Percentiles rank a stretch among this genome's conserved stretches.
These are phyloP conservation scores for Earliella scabrosa DNA, from an alignment of 1,284 basidiomycete genomes.

Conservation along the genomic window DNA sequence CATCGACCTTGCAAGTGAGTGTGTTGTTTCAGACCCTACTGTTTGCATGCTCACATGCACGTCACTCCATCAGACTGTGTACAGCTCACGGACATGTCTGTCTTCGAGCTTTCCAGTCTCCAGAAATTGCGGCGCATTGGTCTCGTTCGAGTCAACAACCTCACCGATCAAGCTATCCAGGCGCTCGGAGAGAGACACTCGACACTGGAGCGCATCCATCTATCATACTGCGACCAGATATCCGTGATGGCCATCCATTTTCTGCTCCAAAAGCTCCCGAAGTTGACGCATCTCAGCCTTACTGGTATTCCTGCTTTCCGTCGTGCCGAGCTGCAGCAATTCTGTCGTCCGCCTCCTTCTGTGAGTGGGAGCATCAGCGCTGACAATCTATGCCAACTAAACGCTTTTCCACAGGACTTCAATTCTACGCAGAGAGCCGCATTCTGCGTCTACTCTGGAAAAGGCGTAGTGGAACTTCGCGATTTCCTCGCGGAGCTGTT, in stretches of 20 bases:
- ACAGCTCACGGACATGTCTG: conserved; percentile 90
- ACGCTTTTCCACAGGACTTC: conserved; percentile 70
- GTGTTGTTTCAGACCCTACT: neutral
- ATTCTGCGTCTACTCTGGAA: conserved; percentile 97
- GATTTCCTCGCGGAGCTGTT: conserved; percentile 77
- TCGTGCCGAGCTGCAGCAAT: conserved; percentile 84
- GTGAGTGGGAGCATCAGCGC: conserved; percentile 57
- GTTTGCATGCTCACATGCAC: neutral
- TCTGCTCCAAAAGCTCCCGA: conserved; percentile 85
- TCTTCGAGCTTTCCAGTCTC: conserved; percentile 88
- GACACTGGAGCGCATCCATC: conserved; percentile 93
- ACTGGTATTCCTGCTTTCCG: conserved; percentile 96
- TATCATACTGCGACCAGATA: conserved; percentile 98
- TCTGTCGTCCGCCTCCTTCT: conserved; percentile 87
- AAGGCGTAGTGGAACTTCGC: conserved; percentile 86
- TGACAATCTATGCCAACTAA: neutral
- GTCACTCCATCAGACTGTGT: conserved; percentile 68
- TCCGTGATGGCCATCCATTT: conserved; percentile 91
- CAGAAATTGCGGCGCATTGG: conserved; percentile 95
- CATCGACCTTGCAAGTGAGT: conserved; percentile 94
- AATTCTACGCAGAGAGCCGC: conserved; percentile 89
- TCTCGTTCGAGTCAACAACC: conserved; percentile 89
- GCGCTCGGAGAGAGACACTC: conserved; percentile 81
- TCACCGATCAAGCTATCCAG: conserved; percentile 94
- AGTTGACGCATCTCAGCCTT: conserved; percentile 93